These are phyloP conservation scores for Huntiella omanensis DNA, from an alignment of 2,329 filamentous ascomycete genomes.

Conservation along the genomic window DNA sequence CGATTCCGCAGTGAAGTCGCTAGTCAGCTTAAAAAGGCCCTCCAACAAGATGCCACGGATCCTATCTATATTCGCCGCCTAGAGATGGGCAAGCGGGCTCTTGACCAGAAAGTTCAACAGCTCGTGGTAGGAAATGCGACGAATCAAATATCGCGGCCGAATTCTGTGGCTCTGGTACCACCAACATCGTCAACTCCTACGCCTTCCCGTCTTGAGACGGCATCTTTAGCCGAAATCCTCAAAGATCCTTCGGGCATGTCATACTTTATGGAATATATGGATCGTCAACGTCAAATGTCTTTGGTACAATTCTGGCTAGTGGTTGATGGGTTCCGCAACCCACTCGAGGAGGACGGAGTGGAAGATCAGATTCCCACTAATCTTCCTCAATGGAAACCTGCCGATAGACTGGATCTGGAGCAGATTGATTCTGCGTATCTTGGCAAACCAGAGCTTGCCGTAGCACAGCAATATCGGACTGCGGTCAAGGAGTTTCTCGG, in stretches of 20 bases:
- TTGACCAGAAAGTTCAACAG: slow-evolving; percentile 76
- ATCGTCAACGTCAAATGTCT: slow-evolving; percentile 68
- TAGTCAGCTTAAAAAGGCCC: slow-evolving; percentile 77
- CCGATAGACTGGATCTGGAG: slow-evolving; percentile 70
- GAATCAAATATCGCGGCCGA: slow-evolving; percentile 23
- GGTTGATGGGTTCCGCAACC: slow-evolving; percentile 88
- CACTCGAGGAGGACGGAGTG: slow-evolving; percentile 58
- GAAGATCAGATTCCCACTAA: slow-evolving; percentile 38
- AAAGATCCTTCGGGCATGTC: slow-evolving; percentile 79
- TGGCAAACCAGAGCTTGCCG: slow-evolving; percentile 60
- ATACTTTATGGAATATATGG: slow-evolving; percentile 99
- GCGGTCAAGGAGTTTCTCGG: slow-evolving; percentile 61
- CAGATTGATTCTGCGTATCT: slow-evolving; percentile 88
- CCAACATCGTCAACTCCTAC: slow-evolving; percentile 17
- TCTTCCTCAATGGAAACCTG: slow-evolving; percentile 55
- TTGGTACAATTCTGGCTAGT: slow-evolving; percentile 97
- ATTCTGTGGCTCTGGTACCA: background rate
- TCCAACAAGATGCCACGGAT: slow-evolving; percentile 59
- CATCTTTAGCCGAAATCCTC: slow-evolving; percentile 66
- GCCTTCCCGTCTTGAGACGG: slow-evolving; percentile 51
- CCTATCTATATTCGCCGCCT: slow-evolving; percentile 71
- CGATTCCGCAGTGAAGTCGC: slow-evolving; percentile 82
- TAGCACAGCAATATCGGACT: slow-evolving; percentile 48
- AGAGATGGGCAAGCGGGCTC: slow-evolving; percentile 74
- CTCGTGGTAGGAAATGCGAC: slow-evolving; percentile 41